A percentile compares a stretch with the other conserved stretches of the same genome.
phyloP scores from a whole-genome alignment of 306 rosid species.

The Vachellia pachyceras region DNA sequence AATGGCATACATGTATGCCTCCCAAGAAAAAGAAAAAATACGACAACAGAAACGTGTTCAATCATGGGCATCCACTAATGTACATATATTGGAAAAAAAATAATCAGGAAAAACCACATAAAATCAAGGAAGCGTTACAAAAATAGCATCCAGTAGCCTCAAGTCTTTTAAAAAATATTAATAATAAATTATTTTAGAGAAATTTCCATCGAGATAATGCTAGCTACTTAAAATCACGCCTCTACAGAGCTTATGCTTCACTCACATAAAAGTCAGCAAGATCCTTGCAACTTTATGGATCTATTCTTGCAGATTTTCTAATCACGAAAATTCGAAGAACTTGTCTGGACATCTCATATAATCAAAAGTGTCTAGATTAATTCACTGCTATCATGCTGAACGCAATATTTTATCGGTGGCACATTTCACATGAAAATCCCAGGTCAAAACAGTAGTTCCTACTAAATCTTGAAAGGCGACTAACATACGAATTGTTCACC shows the following conservation, averaged over 20 bases:
- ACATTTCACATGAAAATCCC: constrained; percentile 5
- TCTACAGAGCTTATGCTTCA: constrained; percentile 21
- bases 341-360: not conserved
- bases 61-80: constrained; percentile 15
- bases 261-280: not conserved
- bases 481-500: constrained; percentile 20
- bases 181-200: not conserved
- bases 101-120: not conserved
- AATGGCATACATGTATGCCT: not conserved
- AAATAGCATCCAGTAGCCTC: constrained; percentile 11
- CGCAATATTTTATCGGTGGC: not conserved
- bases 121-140: constrained; percentile 13
- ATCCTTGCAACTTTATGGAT: constrained; percentile 6
- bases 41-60: constrained; percentile 7
- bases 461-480: constrained; percentile 25
- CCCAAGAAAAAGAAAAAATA: not conserved
- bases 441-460: constrained; percentile 11
- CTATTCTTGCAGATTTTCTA: not conserved
- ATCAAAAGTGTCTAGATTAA: constrained; percentile 25
- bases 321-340: not conserved
- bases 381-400: constrained; percentile 23
- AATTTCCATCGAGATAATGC: constrained; percentile 9
- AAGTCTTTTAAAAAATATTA: not conserved
- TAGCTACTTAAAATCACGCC: constrained; percentile 18
- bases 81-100: constrained; percentile 7